These are phyloP conservation scores for Aspergillus mulundensis DNA, from an alignment of 495 filamentous ascomycete genomes.

Conservation along the genomic window DNA sequence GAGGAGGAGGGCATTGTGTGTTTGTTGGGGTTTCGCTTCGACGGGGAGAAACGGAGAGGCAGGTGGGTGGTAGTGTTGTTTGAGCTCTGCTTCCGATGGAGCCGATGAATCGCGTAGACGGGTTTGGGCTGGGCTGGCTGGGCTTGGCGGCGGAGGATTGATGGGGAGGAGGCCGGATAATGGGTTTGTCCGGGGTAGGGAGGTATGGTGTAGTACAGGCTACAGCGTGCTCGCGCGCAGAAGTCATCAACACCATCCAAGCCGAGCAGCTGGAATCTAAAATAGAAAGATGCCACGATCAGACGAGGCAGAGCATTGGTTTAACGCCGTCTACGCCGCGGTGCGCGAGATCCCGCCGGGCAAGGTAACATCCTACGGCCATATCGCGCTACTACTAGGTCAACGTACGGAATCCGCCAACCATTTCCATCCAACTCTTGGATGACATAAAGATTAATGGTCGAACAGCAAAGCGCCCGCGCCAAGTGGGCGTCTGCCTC, in stretches of 20 bases:
- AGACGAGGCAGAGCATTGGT: constrained; percentile 83
- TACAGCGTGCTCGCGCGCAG: no score
- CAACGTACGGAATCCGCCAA: constrained; percentile 55
- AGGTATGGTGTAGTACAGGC: no score
- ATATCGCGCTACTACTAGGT: constrained; percentile 77
- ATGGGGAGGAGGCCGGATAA: no score
- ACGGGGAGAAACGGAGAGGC: no score
- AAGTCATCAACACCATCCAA: no score
- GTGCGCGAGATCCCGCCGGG: constrained; percentile 81
- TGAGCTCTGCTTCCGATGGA: neutral
- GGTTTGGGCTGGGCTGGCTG: neutral
- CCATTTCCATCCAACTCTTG: neutral
- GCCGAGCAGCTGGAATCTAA: no score
- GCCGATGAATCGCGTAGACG: no score
- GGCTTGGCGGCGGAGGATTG: neutral
- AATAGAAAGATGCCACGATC: constrained; percentile 71
- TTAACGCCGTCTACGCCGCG: constrained; percentile 74
- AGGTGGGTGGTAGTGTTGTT: neutral
- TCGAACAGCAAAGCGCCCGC: constrained; percentile 56
- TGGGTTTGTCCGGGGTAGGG: no score
- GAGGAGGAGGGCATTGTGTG: constrained; percentile 30
- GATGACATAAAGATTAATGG: neutral
- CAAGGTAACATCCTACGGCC: constrained; percentile 82
- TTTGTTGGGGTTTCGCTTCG: no score
- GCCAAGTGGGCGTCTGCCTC: constrained; percentile 84